Evolutionary conservation across 1,284 basidiomycete species (phyloP).

Genomic region (Apiotrichum sp.): DNA sequence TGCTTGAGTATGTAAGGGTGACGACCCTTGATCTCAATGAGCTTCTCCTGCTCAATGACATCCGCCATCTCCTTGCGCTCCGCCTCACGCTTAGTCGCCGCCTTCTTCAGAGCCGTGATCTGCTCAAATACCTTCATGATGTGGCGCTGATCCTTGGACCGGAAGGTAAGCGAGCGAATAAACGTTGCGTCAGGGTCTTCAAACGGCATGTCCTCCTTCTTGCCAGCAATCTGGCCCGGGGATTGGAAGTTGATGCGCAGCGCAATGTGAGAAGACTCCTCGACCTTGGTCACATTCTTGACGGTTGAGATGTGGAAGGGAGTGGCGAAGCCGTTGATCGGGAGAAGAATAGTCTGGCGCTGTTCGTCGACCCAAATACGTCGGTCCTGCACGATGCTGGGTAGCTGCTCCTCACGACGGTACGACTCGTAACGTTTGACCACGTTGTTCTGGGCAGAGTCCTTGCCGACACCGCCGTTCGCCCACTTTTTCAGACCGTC

Average conservation of each 20-base stretch:
- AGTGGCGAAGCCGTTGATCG: slow-evolving; percentile 90
- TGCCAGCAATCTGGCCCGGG: slow-evolving; percentile 92
- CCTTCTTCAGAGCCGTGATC: slow-evolving; percentile 93
- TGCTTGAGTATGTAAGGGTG: slow-evolving; percentile 79
- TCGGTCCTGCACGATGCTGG: slow-evolving; percentile 67
- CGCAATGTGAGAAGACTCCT: slow-evolving; percentile 91
- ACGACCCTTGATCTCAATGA: slow-evolving; percentile 75
- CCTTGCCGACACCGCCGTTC: slow-evolving; percentile 57
- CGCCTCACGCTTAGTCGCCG: slow-evolving; percentile 92
- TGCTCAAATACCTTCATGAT: slow-evolving; percentile 84
- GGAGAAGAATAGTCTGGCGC: slow-evolving; percentile 81
- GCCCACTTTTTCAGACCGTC: slow-evolving; percentile 81
- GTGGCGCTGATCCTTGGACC: slow-evolving; percentile 80
- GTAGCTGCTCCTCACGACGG: slow-evolving; percentile 84
- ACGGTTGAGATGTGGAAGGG: slow-evolving; percentile 99
- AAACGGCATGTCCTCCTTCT: slow-evolving; percentile 99
- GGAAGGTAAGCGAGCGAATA: slow-evolving; percentile 89
- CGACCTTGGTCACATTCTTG: slow-evolving; percentile 96
- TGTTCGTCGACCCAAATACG: slow-evolving; percentile 90
- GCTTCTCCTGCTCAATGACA: slow-evolving; percentile 87
- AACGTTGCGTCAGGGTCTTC: slow-evolving; percentile 97
- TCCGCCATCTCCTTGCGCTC: slow-evolving; percentile 98
- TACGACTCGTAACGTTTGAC: slow-evolving; percentile 98
- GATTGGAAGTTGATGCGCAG: slow-evolving; percentile 98
- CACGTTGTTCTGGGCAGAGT: slow-evolving; percentile 57